Conservation (phyloP, 192 early-diverging fungal genomes). For the Umbelopsis ramanniana region DNA sequence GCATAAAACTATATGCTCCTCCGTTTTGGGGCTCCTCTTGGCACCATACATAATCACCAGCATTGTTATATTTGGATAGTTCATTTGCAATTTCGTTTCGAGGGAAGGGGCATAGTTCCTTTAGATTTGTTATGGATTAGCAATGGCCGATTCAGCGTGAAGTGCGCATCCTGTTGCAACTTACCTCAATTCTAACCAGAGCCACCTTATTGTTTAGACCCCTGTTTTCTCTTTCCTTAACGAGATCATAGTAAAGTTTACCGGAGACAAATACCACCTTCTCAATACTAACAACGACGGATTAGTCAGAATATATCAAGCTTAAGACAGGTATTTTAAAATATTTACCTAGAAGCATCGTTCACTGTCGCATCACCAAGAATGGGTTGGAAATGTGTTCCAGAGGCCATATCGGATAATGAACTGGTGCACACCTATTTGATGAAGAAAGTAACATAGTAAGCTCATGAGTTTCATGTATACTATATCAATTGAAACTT, state of each 20-base stretch:
- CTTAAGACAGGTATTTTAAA: background rate
- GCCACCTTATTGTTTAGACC: constrained; percentile 67
- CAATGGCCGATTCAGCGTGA: background rate
- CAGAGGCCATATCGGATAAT: constrained; percentile 82
- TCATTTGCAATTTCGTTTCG: constrained; percentile 63
- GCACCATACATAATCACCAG: constrained; percentile 68
- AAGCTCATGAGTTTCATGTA: constrained; percentile 7
- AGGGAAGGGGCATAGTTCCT: constrained; percentile 93
- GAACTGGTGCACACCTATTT: constrained; percentile 57
- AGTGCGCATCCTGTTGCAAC: background rate
- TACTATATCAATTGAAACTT: constrained; percentile 8
- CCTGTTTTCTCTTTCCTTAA: constrained; percentile 72
- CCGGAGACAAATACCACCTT: constrained; percentile 88
- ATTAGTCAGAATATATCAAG: background rate
- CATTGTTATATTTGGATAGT: constrained; percentile 66
- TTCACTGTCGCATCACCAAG: constrained; percentile 64
- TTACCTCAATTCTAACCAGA: constrained; percentile 80
- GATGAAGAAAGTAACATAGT: background rate
- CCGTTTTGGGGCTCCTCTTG: constrained; percentile 96
- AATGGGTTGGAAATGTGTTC: constrained; percentile 86
- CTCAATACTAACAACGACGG: constrained; percentile 43
- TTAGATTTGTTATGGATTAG: background rate
- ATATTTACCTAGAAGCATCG: constrained; percentile 41
- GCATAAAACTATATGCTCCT: constrained; percentile 87
- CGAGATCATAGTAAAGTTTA: constrained; percentile 92